Evolutionary conservation across 1,284 basidiomycete species (phyloP), one percentile per base, ranked within the genome.

Genomic region (Boletus semigastroideus): DNA sequence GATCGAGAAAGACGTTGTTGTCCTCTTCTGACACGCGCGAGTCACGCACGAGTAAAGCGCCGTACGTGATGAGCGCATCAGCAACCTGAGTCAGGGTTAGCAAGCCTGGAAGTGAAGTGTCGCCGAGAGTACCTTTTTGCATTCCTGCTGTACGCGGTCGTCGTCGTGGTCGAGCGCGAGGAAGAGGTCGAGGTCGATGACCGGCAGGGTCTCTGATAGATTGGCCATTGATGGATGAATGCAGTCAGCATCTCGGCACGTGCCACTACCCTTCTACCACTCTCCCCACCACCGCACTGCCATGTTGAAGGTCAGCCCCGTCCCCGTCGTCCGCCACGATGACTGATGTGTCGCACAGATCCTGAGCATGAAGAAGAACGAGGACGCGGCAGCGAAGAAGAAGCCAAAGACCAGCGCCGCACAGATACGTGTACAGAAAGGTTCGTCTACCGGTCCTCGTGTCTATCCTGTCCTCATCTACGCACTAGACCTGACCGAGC

Each of bases 361-460:
- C 66, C 97, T 94, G 90, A 92, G 86, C 62, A 90, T 98, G 86
- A 97, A 97, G 85, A 96, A 97, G 86, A 90, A 85, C 64, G 91
- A 95, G 77, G 91, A 95, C 68, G 91, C 91, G 52, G 91, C 92
- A 49, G 86, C 88, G 16, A 96, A 94, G 86, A 95, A 86, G 83
- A 92, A 90, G 78, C 94, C 94, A 42, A 98, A 97, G 84, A 97
- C 92, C 47, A 93, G 91, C 63, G 94, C 96, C 12, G 96, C 97
- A 31, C 95, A 98, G 73, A 90, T 99, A 68, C 86, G 96, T 51
- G 94, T 98, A 14, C 97, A 99, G 79, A 99, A 99, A 79, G 96
- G 96, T 94, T 59, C 28, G 67, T 58, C 38, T 20, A n/a, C n/a
- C 9, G 25, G 25, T 25, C 31, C 33, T 10, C 17, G 41, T 25